Conservation (phyloP, 306 rosid genomes). For the Medicago truncatula region DNA sequence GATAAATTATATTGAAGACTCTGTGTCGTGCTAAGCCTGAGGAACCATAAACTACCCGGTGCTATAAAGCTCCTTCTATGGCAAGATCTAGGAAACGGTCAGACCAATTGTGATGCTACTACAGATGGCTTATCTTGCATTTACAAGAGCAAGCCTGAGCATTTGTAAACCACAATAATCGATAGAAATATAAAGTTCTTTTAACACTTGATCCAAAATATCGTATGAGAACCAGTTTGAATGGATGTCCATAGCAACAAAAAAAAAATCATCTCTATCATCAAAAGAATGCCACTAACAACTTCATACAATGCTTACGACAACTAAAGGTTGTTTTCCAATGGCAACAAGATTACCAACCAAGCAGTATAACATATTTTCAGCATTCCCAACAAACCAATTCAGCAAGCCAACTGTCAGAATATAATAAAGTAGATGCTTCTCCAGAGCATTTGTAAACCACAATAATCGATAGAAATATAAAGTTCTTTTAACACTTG, state of each 20-base stretch:
- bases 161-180: neutral
- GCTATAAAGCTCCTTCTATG: neutral
- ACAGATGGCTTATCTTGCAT: neutral
- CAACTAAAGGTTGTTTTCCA: slow-evolving; percentile 14
- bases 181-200: neutral
- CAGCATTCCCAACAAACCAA: neutral
- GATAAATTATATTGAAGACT: slow-evolving; percentile 30
- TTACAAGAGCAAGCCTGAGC: neutral
- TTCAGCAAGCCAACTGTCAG: neutral
- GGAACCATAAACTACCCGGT: slow-evolving; percentile 1
- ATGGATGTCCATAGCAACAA: neutral
- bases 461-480: neutral
- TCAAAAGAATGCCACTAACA: neutral
- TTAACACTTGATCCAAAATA: neutral
- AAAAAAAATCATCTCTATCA: neutral
- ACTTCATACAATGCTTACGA: neutral
- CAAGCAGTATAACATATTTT: neutral
- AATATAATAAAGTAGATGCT: neutral
- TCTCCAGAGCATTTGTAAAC: neutral
- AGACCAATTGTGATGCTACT: neutral
- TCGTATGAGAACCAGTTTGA: neutral
- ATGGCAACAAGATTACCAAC: neutral
- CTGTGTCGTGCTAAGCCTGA: slow-evolving; percentile 7
- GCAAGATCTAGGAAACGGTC: neutral
- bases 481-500: neutral